Conservation (phyloP, 352 stramenopile species). For the Phytophthora fragariae region DNA sequence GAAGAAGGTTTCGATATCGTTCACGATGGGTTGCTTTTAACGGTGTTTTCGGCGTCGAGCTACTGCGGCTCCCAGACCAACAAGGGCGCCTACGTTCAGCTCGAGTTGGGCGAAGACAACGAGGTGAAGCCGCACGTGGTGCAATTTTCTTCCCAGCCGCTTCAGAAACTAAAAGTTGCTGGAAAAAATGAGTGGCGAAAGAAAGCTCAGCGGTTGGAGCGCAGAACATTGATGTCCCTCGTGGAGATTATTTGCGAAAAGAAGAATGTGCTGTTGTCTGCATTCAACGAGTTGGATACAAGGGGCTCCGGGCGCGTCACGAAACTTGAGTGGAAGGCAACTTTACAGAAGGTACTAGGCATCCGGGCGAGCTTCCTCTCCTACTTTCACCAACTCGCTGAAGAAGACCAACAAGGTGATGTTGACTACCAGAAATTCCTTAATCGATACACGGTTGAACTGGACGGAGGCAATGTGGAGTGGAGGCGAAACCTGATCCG, state of each 20-base stretch:
- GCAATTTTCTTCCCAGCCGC: slow-evolving; percentile 90
- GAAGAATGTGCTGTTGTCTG: slow-evolving; percentile 58
- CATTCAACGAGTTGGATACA: slow-evolving; percentile 58
- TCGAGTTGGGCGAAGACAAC: slow-evolving; percentile 68
- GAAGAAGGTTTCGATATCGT: slow-evolving; percentile 91
- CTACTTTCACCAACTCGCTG: slow-evolving; percentile 74
- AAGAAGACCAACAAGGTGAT: slow-evolving; percentile 46
- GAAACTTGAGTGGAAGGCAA: slow-evolving; percentile 77
- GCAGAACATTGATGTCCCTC: slow-evolving; percentile 80
- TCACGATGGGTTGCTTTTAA: slow-evolving; percentile 89
- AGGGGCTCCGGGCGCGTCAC: slow-evolving; percentile 51
- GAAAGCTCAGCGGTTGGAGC: slow-evolving; percentile 74
- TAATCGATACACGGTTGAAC: slow-evolving; percentile 76
- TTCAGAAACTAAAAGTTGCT: slow-evolving; percentile 76
- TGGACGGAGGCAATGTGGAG: slow-evolving; percentile 65
- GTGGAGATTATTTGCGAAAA: slow-evolving; percentile 86
- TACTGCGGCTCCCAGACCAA: slow-evolving; percentile 94
- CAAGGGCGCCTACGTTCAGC: slow-evolving; percentile 82
- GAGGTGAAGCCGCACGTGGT: slow-evolving; percentile 92
- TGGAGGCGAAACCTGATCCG: slow-evolving; percentile 74
- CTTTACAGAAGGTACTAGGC: slow-evolving; percentile 61
- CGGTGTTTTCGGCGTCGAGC: slow-evolving; percentile 93
- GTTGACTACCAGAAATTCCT: slow-evolving; percentile 84
- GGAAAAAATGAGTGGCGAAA: slow-evolving; percentile 83
- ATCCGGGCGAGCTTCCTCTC: slow-evolving; percentile 76